Conservation (phyloP, 2,329 filamentous ascomycete genomes). For the Neopestalotiopsis sp. region DNA sequence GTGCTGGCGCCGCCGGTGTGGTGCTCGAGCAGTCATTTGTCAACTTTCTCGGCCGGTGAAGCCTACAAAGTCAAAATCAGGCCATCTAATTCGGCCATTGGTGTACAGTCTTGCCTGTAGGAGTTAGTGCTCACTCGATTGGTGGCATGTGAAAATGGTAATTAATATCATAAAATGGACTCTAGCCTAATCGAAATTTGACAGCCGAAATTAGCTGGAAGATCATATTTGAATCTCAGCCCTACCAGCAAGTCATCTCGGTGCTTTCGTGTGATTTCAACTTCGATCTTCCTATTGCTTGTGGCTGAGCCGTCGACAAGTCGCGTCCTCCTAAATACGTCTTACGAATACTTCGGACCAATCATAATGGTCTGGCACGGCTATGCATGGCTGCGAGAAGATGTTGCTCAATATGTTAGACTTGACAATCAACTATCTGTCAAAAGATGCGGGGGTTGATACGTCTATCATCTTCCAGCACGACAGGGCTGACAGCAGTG, state of each 20-base stretch:
- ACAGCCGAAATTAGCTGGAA: neutral
- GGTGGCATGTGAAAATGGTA: neutral
- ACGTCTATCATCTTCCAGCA: no score
- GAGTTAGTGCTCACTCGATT: neutral
- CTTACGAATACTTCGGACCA: no score
- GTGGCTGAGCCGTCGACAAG: no score
- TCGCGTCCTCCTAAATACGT: no score
- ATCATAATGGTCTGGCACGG: no score
- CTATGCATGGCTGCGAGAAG: no score
- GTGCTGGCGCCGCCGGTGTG: conserved; percentile 53
- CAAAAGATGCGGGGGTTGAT: neutral
- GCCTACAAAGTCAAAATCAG: neutral
- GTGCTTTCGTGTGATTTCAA: no score
- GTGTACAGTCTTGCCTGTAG: neutral
- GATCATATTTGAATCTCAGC: neutral
- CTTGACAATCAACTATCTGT: neutral
- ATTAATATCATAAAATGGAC: neutral
- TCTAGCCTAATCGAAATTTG: neutral
- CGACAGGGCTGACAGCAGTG: neutral
- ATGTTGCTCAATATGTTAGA: no score
- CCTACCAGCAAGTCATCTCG: no score
- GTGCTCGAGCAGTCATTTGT: conserved; percentile 45
- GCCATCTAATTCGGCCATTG: neutral
- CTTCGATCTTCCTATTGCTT: no score
- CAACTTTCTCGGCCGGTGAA: neutral